Conservation (phyloP, 805 yeast genomes). For the Kazachstania psychrophila region DNA sequence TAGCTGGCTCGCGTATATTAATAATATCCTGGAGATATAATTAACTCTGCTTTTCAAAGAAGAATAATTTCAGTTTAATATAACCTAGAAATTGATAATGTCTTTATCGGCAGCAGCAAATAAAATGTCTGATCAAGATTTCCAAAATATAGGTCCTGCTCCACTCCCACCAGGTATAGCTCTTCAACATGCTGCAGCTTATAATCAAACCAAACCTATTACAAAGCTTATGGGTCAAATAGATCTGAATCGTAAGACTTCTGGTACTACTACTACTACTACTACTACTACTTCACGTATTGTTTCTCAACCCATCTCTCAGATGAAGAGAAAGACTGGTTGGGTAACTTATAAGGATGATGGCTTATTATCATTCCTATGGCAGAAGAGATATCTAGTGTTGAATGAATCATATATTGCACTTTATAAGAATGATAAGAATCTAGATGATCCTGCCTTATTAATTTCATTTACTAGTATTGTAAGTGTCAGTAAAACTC, state of each 20-base stretch:
- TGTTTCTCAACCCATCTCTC: constrained; percentile 9
- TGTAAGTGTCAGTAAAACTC: constrained; percentile 55
- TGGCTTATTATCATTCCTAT: constrained; percentile 77
- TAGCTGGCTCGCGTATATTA: no score
- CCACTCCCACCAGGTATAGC: constrained; percentile 39
- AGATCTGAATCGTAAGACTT: constrained; percentile 30
- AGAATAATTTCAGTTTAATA: no score
- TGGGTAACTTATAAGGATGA: constrained; percentile 93
- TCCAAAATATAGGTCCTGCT: constrained; percentile 48
- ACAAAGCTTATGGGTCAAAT: constrained; percentile 29
- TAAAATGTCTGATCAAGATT: constrained; percentile 37
- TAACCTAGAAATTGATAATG: no score
- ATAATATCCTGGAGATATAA: no score
- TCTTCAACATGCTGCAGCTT: constrained; percentile 13
- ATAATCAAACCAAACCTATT: constrained; percentile 31
- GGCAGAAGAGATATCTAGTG: constrained; percentile 84
- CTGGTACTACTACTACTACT: neutral
- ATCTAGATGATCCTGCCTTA: constrained; percentile 37
- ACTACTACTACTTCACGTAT: constrained; percentile 6
- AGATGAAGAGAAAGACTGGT: constrained; percentile 36
- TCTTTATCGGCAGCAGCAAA: constrained; percentile 40
- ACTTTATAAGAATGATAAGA: constrained; percentile 59
- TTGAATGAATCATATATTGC: constrained; percentile 66
- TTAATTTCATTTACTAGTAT: constrained; percentile 52
- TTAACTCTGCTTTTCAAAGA: no score